These are phyloP conservation scores for Circinella umbellata DNA, from an alignment of 371 early-diverging fungal genomes.

Conservation along the genomic window DNA sequence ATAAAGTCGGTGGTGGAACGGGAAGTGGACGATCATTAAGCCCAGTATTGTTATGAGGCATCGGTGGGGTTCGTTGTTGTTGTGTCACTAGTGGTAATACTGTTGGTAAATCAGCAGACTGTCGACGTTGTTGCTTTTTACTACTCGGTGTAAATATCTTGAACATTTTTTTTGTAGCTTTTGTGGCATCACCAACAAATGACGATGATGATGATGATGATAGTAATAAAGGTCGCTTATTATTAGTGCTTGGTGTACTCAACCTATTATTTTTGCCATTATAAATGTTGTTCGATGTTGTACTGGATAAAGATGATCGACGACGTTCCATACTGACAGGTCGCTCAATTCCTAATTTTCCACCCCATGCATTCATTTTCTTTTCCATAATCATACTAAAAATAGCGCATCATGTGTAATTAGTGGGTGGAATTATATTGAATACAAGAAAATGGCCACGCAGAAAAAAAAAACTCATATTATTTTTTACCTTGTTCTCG, in stretches of 20 bases:
- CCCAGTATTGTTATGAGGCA: not conserved
- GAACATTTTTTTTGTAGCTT: constrained; percentile 4
- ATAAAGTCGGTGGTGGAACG: not conserved
- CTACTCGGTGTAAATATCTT: not conserved
- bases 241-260: constrained; percentile 5
- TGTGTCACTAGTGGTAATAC: not conserved
- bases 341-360: constrained; percentile 21
- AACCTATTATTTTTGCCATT: not conserved
- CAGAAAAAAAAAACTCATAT: not conserved
- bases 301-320: constrained; percentile 14
- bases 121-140: constrained; percentile 7
- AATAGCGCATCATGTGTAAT: too few relatives aligned
- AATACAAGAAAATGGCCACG: not conserved
- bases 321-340: constrained; percentile 15
- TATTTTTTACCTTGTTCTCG: not conserved
- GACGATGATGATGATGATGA: constrained; percentile 9
- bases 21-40: not conserved
- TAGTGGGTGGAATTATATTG: constrained; percentile 3
- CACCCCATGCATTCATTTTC: constrained; percentile 28
- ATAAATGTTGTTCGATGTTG: not conserved
- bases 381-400: constrained; percentile 46
- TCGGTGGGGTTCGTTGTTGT: not conserved
- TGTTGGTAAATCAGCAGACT: not conserved
- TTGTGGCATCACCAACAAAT: constrained; percentile 13
- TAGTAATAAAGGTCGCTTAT: constrained; percentile 5